phyloP scores from a whole-genome alignment of 2,329 filamentous ascomycete genomes.

The Arthrobotrys musiformis region DNA sequence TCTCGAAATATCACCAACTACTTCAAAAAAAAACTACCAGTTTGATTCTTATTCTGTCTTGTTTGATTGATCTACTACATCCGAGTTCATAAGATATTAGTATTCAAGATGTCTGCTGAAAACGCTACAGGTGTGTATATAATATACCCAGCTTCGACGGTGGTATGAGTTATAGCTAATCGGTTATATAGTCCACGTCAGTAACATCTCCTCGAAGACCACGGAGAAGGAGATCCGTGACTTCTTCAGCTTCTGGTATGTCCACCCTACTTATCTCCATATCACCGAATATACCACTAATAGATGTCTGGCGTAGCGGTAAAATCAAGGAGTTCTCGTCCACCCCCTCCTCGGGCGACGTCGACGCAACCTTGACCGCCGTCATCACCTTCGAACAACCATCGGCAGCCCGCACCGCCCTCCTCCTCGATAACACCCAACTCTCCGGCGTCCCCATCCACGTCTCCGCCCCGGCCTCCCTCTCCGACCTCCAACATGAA shows the following conservation, averaged over 20 bases:
- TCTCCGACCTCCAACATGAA: constrained; percentile 69
- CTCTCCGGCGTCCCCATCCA: constrained; percentile 80
- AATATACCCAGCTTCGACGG: background rate
- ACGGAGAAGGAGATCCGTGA: constrained; percentile 90
- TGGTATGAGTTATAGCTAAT: background rate
- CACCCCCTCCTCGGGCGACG: constrained; percentile 69
- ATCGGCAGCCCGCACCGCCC: constrained; percentile 94
- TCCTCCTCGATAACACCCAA: constrained; percentile 96
- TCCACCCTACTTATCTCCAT: constrained; percentile 24
- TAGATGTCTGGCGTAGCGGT: constrained; percentile 71
- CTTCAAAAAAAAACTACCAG: background rate
- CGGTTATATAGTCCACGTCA: constrained; percentile 75
- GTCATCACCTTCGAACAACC: constrained; percentile 97
- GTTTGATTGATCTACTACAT: background rate
- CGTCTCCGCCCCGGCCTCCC: constrained; percentile 77
- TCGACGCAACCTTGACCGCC: constrained; percentile 78
- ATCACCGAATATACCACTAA: constrained; percentile 9
- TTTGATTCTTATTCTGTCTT: background rate
- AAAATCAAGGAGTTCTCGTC: constrained; percentile 89
- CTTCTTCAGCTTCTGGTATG: constrained; percentile 82
- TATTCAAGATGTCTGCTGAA: constrained; percentile 37
- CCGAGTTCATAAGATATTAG: background rate
- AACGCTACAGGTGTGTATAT: constrained; percentile 34
- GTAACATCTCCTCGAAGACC: constrained; percentile 84
- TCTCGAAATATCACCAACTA: background rate